Base-by-base conservation (phyloP, 805 yeast genomes). In the Citeromyces nyonsensis region DNA sequence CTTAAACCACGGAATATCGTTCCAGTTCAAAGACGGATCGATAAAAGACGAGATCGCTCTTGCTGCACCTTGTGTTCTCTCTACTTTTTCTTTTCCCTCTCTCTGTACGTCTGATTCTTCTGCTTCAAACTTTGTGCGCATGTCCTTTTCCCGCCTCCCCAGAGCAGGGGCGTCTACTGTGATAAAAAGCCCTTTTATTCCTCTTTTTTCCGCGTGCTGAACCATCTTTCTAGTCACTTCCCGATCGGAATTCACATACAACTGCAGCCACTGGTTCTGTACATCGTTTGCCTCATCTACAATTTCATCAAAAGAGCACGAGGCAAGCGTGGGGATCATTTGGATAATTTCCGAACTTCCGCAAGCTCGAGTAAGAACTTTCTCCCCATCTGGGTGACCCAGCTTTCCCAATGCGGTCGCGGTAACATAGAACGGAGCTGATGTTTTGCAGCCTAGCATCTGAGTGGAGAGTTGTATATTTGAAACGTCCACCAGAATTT, bases 351-450 rank as follows among this genome's bases (percentile, higher is more conserved):
- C 71, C 35, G 80, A 78, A 35, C 66, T 62, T 27, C 73, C 83
- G 20, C 93, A 80, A n/a, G 84, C 84, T 45, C 77, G 62, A 2
- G 96, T 84, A 40, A 88, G 67, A 11, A 78, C 84, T 37, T 72
- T 69, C 53, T 88, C 97, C 36, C 97, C 97, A 27, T 83, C 95
- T 2, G 84, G 84, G 47, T 86, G 91, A 3, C 96, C 97, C 42
- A 88, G 64, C 47, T 76, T 79, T 25, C 94, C 95, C 39, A 85
- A 61, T 0, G 96, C 97, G 5, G 97, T 83, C 2, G 97, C 97
- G 26, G 88, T 67, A 34, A 79, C 72, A 49, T 86, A 88, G 51
- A 88, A 84, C 10, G 97, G 97, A 10, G 74, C 80, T 11, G 68
- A 57, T 2, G 73, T 61, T 33, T 63, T 57, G 12, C 69, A 47